Base-by-base conservation (phyloP, 2,329 filamentous ascomycete species). In the Didymellaceae sp. region DNA sequence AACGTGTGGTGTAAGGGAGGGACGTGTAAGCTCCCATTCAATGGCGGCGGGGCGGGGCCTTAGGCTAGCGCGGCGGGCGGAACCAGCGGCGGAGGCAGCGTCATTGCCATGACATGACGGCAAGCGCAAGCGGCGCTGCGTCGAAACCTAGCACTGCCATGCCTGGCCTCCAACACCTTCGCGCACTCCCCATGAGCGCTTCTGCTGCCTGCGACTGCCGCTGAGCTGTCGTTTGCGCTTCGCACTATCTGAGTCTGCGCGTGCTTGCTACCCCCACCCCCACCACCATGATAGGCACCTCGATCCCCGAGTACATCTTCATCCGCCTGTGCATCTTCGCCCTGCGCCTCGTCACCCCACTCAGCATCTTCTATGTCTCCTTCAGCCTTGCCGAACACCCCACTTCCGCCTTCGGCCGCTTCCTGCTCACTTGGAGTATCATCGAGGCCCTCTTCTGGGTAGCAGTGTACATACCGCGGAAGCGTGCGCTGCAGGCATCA, bases 371-470 rank as follows among this genome's bases (percentile, higher is more conserved):
- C 50, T 82, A 79, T 62, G 70, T 67, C 38, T 59, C 77, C 59
- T 58, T 66, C 45, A 66, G 61, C 46, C 71, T 70, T 43, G 67
- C 72, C 16, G 74, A 69, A 55, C 57, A 60, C 52, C 61, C 67
- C 25, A 54, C 68, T n/a, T 71, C 47, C 4, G 62, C 52, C 10
- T 48, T 55, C 22, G 51, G 64, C 4, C 62, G 63, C 18, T 62
- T 73, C 21, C 58, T 82, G 9, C 71, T 81, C 48, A 58, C 68
- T 3, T 80, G 78, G 68, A 72, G 77, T 37, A 57, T 74, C 18
- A 68, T 78, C n/a, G 84, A 87, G 67, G 68, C 78, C 0, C 61
- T 75, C 0, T 86, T 86, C 68, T 85, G 79, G 67, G 52, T 83
- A 16, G 60, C 78, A 38, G 71, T 82, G 58, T 85, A 79, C 63